Base-by-base conservation (phyloP, 73 alveolate genomes). In the Paramecium sexaurelia region DNA sequence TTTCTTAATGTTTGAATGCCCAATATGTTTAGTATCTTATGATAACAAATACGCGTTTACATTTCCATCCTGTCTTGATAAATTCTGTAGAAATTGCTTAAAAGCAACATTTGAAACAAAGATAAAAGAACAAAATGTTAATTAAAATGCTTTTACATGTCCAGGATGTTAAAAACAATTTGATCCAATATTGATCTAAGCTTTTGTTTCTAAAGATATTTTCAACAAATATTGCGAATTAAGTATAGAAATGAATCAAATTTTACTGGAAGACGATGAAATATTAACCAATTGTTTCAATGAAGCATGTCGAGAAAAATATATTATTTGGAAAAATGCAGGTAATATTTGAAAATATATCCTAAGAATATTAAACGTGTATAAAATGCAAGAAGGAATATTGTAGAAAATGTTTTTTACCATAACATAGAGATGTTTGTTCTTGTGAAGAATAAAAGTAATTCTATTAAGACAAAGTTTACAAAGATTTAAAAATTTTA, bases 281-380 rank as follows among this genome's bases (percentile, higher is more conserved):
- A 33, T 78, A 10, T 36, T 78, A 61, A 17, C 41, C 0, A 43
- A 78, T 78, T 78, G 90, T 33, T 78, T 41, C 6, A 78, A 78
- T 24, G 40, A 78, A 15, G 13, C 19, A 11, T 78, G 90, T 17
- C 19, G 32, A 37, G 45, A 32, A 7, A 78, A 78, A 41, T 78
- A 37, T 45, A 22, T 78, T 0, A 43, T 78, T 39, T 78, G 90
- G 90, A 78, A 78, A n/a, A 61, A 78, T 43, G 90, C 90, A 24
- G 87, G 87, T 35, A 32, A 1, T 35, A 8, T 39, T 11, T 20
- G 6, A 51, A n/a, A 17, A 20, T 0, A 35, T 17, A 32, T 35
- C 32, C 11, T 15, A 15, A 73, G 90, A 78, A 24, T 78, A 78
- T 11, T 41, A 22, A 26, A 24, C 6, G 3, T 78, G 90, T 78